phyloP scores from a whole-genome alignment of 129 eudicot species.

The Flaveria trinervia region DNA sequence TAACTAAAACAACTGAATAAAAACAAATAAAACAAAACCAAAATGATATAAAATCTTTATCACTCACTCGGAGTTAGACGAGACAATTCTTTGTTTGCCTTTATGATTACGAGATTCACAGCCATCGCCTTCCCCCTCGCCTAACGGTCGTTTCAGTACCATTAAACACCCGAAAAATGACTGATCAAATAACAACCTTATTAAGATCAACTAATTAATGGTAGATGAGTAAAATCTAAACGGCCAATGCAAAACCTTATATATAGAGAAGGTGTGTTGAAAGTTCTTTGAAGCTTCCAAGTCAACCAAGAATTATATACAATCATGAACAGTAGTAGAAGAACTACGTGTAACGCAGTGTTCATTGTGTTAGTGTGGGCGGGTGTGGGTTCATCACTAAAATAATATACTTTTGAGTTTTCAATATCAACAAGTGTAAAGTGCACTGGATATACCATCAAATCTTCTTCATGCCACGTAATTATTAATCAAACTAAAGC shows the following conservation, averaged over 20 bases:
- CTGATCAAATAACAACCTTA: conserved; percentile 24
- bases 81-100: conserved; percentile 37
- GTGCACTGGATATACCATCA: conserved; percentile 23
- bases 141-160: conserved; percentile 61
- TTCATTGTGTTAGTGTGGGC: conserved; percentile 19
- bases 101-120: conserved; percentile 38
- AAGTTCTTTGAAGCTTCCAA: conserved; percentile 41
- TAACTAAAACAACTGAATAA: too few relatives aligned
- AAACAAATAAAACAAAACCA: background rate
- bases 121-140: conserved; percentile 47
- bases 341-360: conserved; percentile 25
- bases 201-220: conserved; percentile 18
- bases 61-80: conserved; percentile 44
- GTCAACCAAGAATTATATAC: conserved; percentile 28
- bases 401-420: conserved; percentile 19
- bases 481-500: background rate
- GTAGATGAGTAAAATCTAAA: conserved; percentile 5
- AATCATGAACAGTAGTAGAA: conserved; percentile 17
- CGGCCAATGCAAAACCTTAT: conserved; percentile 13
- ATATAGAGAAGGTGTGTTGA: conserved; percentile 27
- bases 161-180: conserved; percentile 42
- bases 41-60: background rate
- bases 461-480: background rate
- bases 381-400: conserved; percentile 20
- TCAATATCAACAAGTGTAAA: conserved; percentile 16